Percentiles rank a stretch among this genome's conserved stretches.
phyloP scores from a whole-genome alignment of 2,329 filamentous ascomycete species.

The Monosporascus ibericus region DNA sequence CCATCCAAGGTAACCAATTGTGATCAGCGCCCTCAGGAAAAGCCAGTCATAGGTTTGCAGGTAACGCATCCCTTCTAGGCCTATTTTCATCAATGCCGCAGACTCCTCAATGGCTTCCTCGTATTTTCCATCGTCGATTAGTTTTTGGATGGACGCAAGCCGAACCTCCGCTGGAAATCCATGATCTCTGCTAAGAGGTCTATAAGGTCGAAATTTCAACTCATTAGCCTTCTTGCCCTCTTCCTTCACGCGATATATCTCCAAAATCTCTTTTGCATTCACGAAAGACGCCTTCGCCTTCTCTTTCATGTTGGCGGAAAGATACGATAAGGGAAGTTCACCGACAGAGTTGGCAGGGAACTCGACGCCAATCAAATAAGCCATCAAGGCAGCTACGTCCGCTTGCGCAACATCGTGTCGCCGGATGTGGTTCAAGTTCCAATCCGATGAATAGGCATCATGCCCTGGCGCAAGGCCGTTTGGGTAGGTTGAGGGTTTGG shows the following conservation, averaged over 20 bases:
- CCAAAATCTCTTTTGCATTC: slow-evolving; percentile 81
- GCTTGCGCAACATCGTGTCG: slow-evolving; percentile 91
- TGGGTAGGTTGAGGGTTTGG: slow-evolving; percentile 57
- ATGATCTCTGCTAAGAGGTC: slow-evolving; percentile 56
- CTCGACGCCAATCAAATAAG: slow-evolving; percentile 78
- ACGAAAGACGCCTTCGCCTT: slow-evolving; percentile 81
- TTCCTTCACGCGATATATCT: slow-evolving; percentile 96
- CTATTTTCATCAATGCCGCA: slow-evolving; percentile 67
- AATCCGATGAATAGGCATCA: slow-evolving; percentile 86
- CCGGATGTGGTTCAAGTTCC: slow-evolving; percentile 72
- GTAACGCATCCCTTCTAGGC: slow-evolving; percentile 80
- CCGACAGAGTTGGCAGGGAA: slow-evolving; percentile 97
- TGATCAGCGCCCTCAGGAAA: slow-evolving; percentile 84
- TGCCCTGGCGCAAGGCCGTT: slow-evolving; percentile 67
- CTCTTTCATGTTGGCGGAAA: slow-evolving; percentile 63
- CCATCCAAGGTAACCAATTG: slow-evolving; percentile 89
- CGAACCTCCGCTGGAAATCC: slow-evolving; percentile 60
- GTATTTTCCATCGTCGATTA: slow-evolving; percentile 61
- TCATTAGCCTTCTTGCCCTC: slow-evolving; percentile 70
- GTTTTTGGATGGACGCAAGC: slow-evolving; percentile 57
- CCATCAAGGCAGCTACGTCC: slow-evolving; percentile 92
- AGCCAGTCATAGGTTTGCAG: slow-evolving; percentile 98
- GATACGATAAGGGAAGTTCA: slow-evolving; percentile 77
- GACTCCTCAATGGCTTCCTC: slow-evolving; percentile 77
- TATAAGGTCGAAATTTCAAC: slow-evolving; percentile 72